These are phyloP conservation scores for Trichophyton mentagrophytes DNA, from an alignment of 2,329 filamentous ascomycete species.

Conservation along the genomic window DNA sequence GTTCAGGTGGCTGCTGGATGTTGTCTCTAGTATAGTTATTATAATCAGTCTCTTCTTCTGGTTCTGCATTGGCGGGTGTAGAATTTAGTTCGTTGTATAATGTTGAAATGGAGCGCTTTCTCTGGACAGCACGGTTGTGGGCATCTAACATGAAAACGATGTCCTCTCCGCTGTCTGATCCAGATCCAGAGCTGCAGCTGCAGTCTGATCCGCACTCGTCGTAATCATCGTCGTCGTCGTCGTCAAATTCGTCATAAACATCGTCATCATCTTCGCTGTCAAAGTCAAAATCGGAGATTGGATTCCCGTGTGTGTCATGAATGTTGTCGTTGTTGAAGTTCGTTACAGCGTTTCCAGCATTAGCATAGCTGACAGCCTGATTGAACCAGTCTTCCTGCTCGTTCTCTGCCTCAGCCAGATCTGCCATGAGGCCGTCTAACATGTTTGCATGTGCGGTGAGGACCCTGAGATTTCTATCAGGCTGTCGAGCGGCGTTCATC, in stretches of 20 bases:
- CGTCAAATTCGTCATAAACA: constrained; percentile 19
- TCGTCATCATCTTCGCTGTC: constrained; percentile 22
- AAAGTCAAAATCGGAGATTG: constrained; percentile 39
- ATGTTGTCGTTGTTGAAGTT: constrained; percentile 59
- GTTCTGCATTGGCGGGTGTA: constrained; percentile 10
- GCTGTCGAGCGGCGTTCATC: constrained; percentile 72
- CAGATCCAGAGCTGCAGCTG: background rate
- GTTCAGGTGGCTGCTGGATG: constrained; percentile 56
- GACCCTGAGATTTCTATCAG: constrained; percentile 87
- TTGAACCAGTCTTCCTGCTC: constrained; percentile 98
- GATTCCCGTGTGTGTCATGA: constrained; percentile 48
- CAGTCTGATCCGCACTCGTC: constrained; percentile 12
- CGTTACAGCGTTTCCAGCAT: constrained; percentile 16
- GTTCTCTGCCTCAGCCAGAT: constrained; percentile 83
- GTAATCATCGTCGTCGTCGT: constrained; percentile 13
- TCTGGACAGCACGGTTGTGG: background rate
- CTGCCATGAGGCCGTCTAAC: constrained; percentile 82
- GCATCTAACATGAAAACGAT: constrained; percentile 5
- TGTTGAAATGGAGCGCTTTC: background rate
- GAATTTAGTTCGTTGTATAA: constrained; percentile 29
- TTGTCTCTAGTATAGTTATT: constrained; percentile 56
- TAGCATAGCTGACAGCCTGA: constrained; percentile 71
- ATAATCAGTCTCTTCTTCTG: constrained; percentile 42
- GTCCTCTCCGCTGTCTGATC: background rate
- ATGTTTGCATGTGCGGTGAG: constrained; percentile 98